These are phyloP conservation scores for Aspergillus sp. DNA, from an alignment of 2,329 filamentous ascomycete genomes.

Conservation along the genomic window DNA sequence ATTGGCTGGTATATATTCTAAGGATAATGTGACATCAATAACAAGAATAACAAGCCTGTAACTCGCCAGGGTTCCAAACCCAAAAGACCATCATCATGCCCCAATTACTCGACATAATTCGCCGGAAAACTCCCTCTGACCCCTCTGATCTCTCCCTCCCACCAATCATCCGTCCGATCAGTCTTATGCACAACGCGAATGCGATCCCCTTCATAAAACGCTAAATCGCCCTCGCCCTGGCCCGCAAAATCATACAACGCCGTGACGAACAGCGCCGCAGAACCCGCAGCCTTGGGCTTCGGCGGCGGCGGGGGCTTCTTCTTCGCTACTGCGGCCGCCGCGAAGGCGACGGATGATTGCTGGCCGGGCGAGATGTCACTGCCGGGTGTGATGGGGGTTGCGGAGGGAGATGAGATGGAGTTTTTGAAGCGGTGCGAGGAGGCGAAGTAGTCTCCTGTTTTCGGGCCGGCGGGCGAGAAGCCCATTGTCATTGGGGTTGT, in stretches of 20 bases:
- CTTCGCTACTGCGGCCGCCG: constrained; percentile 36
- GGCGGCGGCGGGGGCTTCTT: constrained; percentile 63
- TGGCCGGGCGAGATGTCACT: neutral
- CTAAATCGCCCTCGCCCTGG: constrained; percentile 60
- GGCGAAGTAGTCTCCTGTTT: constrained; percentile 35
- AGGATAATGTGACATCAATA: too few relatives aligned
- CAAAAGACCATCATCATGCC: neutral
- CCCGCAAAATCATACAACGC: constrained; percentile 69
- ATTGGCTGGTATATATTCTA: too few relatives aligned
- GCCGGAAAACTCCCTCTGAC: constrained; percentile 67
- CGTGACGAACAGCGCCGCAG: constrained; percentile 48
- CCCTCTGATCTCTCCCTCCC: constrained; percentile 68
- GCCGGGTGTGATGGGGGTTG: constrained; percentile 13
- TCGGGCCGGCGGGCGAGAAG: constrained; percentile 8
- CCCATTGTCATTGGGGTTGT: neutral
- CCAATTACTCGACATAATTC: constrained; percentile 59
- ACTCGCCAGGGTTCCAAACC: too few relatives aligned
- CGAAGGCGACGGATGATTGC: neutral
- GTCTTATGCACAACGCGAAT: constrained; percentile 74
- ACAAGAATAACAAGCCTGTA: too few relatives aligned
- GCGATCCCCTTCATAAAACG: constrained; percentile 66
- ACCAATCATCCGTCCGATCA: constrained; percentile 75
- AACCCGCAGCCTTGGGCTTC: constrained; percentile 41
- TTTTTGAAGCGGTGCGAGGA: neutral
- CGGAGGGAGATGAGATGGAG: neutral